Evolutionary conservation across 306 rosid species (phyloP).

Genomic region (Vigna angularis): DNA sequence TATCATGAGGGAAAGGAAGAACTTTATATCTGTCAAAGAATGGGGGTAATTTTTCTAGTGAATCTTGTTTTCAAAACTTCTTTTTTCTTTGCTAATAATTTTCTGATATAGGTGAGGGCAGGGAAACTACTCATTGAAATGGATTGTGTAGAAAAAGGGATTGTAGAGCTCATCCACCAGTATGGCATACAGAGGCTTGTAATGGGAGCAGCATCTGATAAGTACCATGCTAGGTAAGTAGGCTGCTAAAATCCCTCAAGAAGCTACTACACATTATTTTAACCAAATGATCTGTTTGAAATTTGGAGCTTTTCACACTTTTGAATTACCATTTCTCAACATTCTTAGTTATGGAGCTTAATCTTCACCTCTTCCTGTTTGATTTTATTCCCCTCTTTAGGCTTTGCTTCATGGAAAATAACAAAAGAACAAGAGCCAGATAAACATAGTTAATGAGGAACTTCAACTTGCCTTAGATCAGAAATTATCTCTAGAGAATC

Average conservation of each 20-base stretch:
- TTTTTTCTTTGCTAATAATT: neutral
- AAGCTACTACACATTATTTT: neutral
- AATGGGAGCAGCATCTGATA: slow-evolving; percentile 95
- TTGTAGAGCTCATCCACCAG: slow-evolving; percentile 70
- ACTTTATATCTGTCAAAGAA: slow-evolving; percentile 57
- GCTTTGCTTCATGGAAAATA: neutral
- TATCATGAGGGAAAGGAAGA: slow-evolving; percentile 56
- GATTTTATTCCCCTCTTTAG: neutral
- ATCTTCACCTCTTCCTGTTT: neutral
- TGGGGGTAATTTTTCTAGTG: slow-evolving; percentile 66
- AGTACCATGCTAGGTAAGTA: slow-evolving; percentile 65
- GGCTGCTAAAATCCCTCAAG: neutral
- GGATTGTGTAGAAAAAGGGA: slow-evolving; percentile 77
- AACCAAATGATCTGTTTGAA: neutral
- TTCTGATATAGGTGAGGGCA: slow-evolving; percentile 57
- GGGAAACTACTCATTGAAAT: slow-evolving; percentile 60
- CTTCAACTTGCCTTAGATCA: slow-evolving; percentile 41
- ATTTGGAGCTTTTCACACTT: neutral
- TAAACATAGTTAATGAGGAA: too few relatives aligned
- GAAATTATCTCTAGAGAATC: slow-evolving; percentile 22
- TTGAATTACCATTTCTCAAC: neutral
- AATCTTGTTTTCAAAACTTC: slow-evolving; percentile 13
- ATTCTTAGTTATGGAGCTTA: neutral
- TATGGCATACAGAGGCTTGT: slow-evolving; percentile 66
- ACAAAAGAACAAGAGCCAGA: neutral